Percentiles rank a stretch among this genome's conserved stretches.
Conservation (phyloP, 495 filamentous ascomycete species). For the Aspergillus sclerotioniger region DNA sequence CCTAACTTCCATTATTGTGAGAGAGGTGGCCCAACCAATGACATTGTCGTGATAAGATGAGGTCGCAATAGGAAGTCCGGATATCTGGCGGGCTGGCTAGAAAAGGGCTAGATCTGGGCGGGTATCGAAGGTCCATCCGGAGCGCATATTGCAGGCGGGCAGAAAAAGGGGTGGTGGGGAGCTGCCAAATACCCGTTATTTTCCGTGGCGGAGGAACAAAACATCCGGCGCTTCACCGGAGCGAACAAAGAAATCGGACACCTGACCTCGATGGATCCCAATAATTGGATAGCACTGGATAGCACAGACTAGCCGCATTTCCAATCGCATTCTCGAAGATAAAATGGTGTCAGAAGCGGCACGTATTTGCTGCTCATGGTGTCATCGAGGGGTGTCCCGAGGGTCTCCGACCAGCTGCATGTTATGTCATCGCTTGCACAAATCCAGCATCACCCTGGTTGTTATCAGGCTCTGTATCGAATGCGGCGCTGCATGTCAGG, state of each 20-base stretch:
- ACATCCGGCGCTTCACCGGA: conserved; percentile 11
- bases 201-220: conserved; percentile 15
- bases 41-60: conserved; percentile 10
- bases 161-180: background rate
- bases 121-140: conserved; percentile 12
- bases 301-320: background rate
- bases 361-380: background rate
- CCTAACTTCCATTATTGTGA: conserved; percentile 38
- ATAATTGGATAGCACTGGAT: too few relatives aligned
- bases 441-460: background rate
- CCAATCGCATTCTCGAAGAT: background rate
- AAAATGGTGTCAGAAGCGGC: background rate
- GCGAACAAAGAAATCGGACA: background rate
- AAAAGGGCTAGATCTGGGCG: conserved; percentile 7
- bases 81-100: background rate
- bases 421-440: background rate
- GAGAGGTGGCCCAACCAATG: conserved; percentile 21
- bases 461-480: background rate
- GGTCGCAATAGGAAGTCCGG: background rate
- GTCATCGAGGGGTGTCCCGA: too few relatives aligned
- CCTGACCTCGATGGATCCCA: background rate
- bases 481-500: background rate
- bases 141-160: conserved; percentile 7
- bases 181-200: conserved; percentile 21
- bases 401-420: background rate